phyloP scores from a whole-genome alignment of 148 eudicot genomes.

The Fagopyrum homotropicum region DNA sequence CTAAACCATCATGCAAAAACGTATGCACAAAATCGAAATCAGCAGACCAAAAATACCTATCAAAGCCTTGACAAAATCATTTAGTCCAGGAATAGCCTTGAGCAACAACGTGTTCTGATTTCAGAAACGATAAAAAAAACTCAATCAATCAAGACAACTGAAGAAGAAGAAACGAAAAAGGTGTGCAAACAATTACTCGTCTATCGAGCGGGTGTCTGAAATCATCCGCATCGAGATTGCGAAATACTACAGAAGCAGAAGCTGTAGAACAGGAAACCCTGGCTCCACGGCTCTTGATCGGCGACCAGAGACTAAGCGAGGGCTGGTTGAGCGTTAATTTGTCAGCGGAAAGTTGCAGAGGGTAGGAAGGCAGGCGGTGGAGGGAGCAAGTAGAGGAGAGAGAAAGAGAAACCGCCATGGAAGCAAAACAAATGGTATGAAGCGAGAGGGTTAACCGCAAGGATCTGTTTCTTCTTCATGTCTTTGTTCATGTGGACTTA shows the following conservation, averaged over 20 bases:
- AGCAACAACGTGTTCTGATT: slow-evolving; percentile 72
- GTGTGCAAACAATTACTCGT: slow-evolving; percentile 35
- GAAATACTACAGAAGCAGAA: slow-evolving; percentile 38
- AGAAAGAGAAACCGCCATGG: slow-evolving; percentile 43
- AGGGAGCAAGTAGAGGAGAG: slow-evolving; percentile 27
- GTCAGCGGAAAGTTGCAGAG: slow-evolving; percentile 8
- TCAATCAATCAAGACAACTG: background rate
- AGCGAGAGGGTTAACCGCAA: background rate
- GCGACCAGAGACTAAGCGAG: slow-evolving; percentile 18
- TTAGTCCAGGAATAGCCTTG: slow-evolving; percentile 86
- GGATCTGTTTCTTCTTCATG: slow-evolving; percentile 3
- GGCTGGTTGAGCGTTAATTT: slow-evolving; percentile 19
- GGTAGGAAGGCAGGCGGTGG: slow-evolving; percentile 15
- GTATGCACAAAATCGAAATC: background rate
- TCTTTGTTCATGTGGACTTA: background rate
- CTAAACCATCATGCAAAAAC: background rate
- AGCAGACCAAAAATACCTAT: slow-evolving; percentile 45
- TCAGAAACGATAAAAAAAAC: background rate
- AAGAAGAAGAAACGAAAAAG: background rate
- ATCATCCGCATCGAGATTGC: slow-evolving; percentile 81
- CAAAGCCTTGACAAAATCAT: slow-evolving; percentile 68
- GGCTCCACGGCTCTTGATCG: slow-evolving; percentile 17
- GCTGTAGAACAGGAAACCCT: slow-evolving; percentile 39
- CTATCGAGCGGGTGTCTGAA: slow-evolving; percentile 89
- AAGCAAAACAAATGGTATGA: background rate